Evolutionary conservation across 2,329 filamentous ascomycete species (phyloP), one percentile per base, ranked within the genome.

Genomic region (Fusarium buxicola): DNA sequence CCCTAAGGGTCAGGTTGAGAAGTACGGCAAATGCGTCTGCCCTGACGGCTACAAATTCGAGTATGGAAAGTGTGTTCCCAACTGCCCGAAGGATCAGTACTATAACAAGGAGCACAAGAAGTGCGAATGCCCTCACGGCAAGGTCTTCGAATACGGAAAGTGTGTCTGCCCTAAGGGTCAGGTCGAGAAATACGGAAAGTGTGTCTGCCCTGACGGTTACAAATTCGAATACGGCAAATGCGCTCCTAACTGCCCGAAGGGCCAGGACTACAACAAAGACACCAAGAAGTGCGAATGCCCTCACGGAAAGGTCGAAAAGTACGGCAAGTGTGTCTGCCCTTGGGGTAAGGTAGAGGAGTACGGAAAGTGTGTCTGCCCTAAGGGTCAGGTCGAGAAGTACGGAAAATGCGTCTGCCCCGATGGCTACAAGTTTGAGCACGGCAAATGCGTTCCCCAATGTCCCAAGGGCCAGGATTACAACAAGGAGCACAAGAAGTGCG

Each of bases 381-480:
- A 25, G 28, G 47, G 39, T n/a, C 49, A 52, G 31, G 16, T 28
- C 15, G 18, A 12, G 24, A 27, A 40, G 39, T 44, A 52, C 24
- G 31, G 38, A 31, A 52, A 52, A 31, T 52, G 49, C 32, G 49
- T n/a, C 7, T 52, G 49, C 30, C 49, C 49, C 24, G 15, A 36
- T 6, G 49, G 49, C 9, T 21, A 21, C 48, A 32, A 18, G 30
- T 34, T 38, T 51, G 38, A 43, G 9, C 11, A 32, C 27, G 30
- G 18, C 15, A 51, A 43, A 12, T 51, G 48, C 21, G 21, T 21
- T 13, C 21, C 21, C 36, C 15, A 51, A 28, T 51, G 48, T 28
- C 48, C 48, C 4, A 48, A 56, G 25, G 51, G 45, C 4, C 45
- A 61, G 18, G 44, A 11, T 16, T 61, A 51, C 30, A 41, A 61